These are phyloP conservation scores for Calonectria naviculata DNA, from an alignment of 2,329 filamentous ascomycete species.

Conservation along the genomic window DNA sequence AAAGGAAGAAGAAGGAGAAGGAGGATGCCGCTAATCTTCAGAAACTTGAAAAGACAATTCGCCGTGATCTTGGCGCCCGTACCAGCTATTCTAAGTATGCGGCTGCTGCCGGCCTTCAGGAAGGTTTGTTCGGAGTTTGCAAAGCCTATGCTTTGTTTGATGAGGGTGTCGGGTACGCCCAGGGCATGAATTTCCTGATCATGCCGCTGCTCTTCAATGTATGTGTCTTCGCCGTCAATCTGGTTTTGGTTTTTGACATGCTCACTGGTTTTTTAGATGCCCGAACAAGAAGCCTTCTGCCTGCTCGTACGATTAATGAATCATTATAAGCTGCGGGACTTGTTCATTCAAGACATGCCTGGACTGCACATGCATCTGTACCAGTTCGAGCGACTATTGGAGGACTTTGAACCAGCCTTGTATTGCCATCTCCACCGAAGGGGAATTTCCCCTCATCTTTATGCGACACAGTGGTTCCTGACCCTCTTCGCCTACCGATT, in stretches of 20 bases:
- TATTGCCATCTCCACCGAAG: constrained; percentile 94
- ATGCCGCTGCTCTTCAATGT: constrained; percentile 97
- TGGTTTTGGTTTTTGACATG: background rate
- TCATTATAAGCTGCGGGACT: constrained; percentile 90
- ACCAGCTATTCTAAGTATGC: constrained; percentile 98
- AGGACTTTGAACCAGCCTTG: constrained; percentile 92
- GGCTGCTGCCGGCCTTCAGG: constrained; percentile 89
- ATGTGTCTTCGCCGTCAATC: constrained; percentile 46
- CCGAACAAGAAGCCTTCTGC: constrained; percentile 96
- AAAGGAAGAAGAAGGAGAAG: constrained; percentile 82
- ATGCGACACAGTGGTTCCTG: constrained; percentile 98
- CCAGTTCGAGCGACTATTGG: constrained; percentile 92
- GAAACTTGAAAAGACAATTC: constrained; percentile 92
- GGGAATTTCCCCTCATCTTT: constrained; percentile 89
- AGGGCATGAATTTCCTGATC: constrained; percentile 98
- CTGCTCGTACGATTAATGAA: constrained; percentile 95
- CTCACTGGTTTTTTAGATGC: constrained; percentile 71
- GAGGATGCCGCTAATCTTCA: constrained; percentile 79
- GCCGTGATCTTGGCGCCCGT: constrained; percentile 87
- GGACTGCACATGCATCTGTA: constrained; percentile 93
- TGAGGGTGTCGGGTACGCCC: constrained; percentile 93
- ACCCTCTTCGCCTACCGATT: constrained; percentile 99
- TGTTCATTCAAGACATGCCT: constrained; percentile 97
- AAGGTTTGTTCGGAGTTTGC: constrained; percentile 93
- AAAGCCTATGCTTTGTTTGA: constrained; percentile 98